phyloP scores from a whole-genome alignment of 305 asterid species.

The Fraxinus paxiana region DNA sequence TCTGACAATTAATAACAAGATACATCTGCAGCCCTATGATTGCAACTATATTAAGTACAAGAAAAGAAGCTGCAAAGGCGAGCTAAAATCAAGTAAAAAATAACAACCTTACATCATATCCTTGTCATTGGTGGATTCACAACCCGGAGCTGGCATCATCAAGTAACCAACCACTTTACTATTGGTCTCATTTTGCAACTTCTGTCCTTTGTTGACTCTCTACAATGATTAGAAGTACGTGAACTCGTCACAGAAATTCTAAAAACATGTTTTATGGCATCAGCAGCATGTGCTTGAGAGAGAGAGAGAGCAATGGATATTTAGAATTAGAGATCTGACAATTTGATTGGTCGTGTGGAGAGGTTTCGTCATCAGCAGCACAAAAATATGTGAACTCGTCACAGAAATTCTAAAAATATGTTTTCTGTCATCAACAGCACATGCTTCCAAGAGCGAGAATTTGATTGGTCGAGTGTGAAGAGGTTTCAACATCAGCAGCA shows the following conservation, averaged over 20 bases:
- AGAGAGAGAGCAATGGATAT: too few species aligned
- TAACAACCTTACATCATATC: neutral
- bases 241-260: too few species aligned
- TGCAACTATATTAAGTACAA: neutral
- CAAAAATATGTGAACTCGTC: too few species aligned
- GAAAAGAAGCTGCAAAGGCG: neutral
- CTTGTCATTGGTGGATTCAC: neutral
- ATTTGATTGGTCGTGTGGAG: too few species aligned
- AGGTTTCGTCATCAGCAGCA: too few species aligned
- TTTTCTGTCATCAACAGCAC: too few species aligned
- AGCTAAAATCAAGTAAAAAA: neutral
- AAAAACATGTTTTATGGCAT: too few species aligned
- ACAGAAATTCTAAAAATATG: too few species aligned
- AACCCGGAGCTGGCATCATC: neutral
- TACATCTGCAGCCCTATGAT: neutral
- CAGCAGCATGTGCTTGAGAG: too few species aligned
- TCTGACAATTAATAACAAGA: neutral
- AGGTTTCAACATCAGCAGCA: neutral
- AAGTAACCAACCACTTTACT: neutral
- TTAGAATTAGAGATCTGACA: too few species aligned
- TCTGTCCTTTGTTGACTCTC: neutral
- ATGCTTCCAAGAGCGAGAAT: neutral
- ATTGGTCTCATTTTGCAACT: neutral
- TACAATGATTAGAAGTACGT: too few species aligned
- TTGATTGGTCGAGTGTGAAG: neutral